phyloP scores from a whole-genome alignment of 2,329 filamentous ascomycete genomes.

The Xylariales sp. region DNA sequence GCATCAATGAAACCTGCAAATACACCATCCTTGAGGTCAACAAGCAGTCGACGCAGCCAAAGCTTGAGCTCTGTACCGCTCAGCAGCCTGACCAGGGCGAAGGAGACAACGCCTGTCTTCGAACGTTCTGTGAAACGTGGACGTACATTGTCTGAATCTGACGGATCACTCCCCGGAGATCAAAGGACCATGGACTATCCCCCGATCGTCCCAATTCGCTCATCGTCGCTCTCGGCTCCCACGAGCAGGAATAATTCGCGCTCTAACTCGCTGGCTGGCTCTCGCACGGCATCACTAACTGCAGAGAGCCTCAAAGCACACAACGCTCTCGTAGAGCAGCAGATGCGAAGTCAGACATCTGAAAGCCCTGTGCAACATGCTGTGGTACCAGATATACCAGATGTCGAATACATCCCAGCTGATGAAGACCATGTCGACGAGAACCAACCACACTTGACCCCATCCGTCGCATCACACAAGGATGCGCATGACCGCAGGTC shows the following conservation, averaged over 20 bases:
- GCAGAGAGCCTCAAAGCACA: slow-evolving; percentile 49
- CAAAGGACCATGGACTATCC: slow-evolving; percentile 58
- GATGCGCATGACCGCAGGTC: slow-evolving; percentile 26
- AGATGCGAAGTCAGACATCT: slow-evolving; percentile 11
- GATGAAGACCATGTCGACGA: slow-evolving; percentile 17
- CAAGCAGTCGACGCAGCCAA: slow-evolving; percentile 52
- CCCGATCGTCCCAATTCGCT: slow-evolving; percentile 50
- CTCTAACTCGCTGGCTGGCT: slow-evolving; percentile 23
- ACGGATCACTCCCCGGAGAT: slow-evolving; percentile 38
- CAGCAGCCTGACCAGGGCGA: slow-evolving; percentile 33
- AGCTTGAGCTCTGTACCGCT: slow-evolving; percentile 46
- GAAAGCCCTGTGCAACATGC: slow-evolving; percentile 22
- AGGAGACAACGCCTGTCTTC: slow-evolving; percentile 37
- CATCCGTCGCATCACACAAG: slow-evolving; percentile 30
- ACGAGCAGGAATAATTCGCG: slow-evolving; percentile 49
- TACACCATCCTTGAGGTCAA: slow-evolving; percentile 55
- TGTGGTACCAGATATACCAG: slow-evolving; percentile 9
- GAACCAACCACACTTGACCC: slow-evolving; percentile 22
- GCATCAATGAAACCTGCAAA: slow-evolving; percentile 47
- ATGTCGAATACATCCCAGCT: slow-evolving; percentile 18
- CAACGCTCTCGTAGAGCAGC: slow-evolving; percentile 23
- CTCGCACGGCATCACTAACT: slow-evolving; percentile 34
- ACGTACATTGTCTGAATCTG: slow-evolving; percentile 43
- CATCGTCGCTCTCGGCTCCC: slow-evolving; percentile 59
- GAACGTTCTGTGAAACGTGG: slow-evolving; percentile 36